phyloP scores from a whole-genome alignment of 768 basidiomycete genomes.

The Dendrothele bispora region DNA sequence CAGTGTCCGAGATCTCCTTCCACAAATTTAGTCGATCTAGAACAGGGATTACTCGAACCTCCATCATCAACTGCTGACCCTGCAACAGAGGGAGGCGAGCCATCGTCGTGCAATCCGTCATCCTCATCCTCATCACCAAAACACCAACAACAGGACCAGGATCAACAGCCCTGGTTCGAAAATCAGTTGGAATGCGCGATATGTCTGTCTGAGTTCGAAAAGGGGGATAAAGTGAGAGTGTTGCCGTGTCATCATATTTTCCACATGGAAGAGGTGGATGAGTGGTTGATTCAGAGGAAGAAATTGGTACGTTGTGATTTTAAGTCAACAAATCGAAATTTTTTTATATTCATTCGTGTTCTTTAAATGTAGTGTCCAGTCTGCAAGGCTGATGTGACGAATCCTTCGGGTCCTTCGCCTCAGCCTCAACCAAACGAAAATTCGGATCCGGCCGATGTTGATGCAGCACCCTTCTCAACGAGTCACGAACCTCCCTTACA shows the following conservation, averaged over 20 bases:
- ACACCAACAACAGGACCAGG: constrained; percentile 16
- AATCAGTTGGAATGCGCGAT: constrained; percentile 88
- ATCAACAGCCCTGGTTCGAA: constrained; percentile 72
- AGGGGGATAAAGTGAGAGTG: constrained; percentile 88
- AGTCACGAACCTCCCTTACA: not conserved
- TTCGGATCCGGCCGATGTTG: too few species aligned
- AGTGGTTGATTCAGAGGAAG: constrained; percentile 91
- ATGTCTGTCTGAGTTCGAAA: constrained; percentile 82
- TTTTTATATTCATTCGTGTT: constrained; percentile 10
- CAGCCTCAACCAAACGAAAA: not conserved
- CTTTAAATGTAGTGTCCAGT: constrained; percentile 71
- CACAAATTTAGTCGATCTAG: constrained; percentile 1
- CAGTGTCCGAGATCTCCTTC: too few species aligned
- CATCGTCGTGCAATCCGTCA: constrained; percentile 32
- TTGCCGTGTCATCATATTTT: constrained; percentile 95
- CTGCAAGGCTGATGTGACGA: constrained; percentile 91
- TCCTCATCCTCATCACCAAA: constrained; percentile 32
- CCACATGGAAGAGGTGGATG: constrained; percentile 87
- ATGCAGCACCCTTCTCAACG: too few species aligned
- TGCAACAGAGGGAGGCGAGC: constrained; percentile 21
- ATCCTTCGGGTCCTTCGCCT: constrained; percentile 30
- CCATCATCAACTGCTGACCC: too few species aligned
- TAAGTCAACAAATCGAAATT: constrained; percentile 3
- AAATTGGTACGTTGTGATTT: constrained; percentile 68
- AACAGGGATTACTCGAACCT: constrained; percentile 18